Conservation (phyloP, 768 basidiomycete genomes). For the Coprinopsis marcescibilis region DNA sequence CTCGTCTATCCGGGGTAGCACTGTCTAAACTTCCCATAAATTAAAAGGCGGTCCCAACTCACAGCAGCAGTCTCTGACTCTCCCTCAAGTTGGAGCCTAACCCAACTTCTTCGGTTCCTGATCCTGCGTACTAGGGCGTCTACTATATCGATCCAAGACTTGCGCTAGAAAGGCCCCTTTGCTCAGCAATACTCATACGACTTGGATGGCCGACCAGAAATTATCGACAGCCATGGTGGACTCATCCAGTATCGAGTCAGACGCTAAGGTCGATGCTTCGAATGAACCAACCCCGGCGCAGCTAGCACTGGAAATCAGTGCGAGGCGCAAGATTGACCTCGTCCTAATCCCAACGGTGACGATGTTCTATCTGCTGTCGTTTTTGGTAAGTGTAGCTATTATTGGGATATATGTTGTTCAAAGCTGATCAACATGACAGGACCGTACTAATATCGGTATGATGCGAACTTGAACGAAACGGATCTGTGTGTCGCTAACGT, state of each 20-base stretch:
- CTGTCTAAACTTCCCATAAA: background rate
- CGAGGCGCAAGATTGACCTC: constrained; percentile 26
- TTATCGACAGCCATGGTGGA: background rate
- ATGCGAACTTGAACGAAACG: background rate
- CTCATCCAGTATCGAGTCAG: background rate
- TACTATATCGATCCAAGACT: background rate
- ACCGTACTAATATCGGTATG: constrained; percentile 31
- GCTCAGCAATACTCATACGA: background rate
- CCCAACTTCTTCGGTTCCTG: background rate
- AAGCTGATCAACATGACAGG: constrained; percentile 16
- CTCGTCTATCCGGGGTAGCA: constrained; percentile 1
- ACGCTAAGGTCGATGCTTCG: background rate
- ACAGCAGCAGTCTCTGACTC: background rate
- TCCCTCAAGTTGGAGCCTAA: background rate
- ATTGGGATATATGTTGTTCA: background rate
- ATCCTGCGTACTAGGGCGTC: background rate
- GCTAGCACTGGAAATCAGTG: constrained; percentile 12
- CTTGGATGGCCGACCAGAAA: constrained; percentile 1
- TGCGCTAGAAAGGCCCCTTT: too few relatives aligned
- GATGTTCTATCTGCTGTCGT: constrained; percentile 33
- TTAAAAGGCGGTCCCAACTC: background rate
- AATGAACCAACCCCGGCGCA: background rate
- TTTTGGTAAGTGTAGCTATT: constrained; percentile 21
- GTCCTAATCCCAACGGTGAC: constrained; percentile 30
- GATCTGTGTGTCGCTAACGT: background rate